phyloP scores from a whole-genome alignment of 1,284 basidiomycete species.

The Moesziomyces aphidis region DNA sequence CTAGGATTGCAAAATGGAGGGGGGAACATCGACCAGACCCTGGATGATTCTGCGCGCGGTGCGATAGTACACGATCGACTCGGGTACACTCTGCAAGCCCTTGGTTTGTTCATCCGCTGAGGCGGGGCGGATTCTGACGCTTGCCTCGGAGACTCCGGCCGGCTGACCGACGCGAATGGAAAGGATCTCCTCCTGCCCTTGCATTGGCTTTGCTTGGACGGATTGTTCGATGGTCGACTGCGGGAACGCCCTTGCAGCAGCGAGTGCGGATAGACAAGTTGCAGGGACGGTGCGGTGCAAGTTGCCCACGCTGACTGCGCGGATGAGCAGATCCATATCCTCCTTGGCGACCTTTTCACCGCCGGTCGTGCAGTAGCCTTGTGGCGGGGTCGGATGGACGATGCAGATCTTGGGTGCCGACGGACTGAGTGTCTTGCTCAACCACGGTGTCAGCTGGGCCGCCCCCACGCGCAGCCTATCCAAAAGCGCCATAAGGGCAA shows the following conservation, averaged over 20 bases:
- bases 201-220: not conserved
- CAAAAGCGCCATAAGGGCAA: slow-evolving; percentile 33
- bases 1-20: slow-evolving; percentile 1
- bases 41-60: slow-evolving; percentile 61
- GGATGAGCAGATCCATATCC: slow-evolving; percentile 55
- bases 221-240: slow-evolving; percentile 45
- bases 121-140: slow-evolving; percentile 26
- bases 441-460: slow-evolving; percentile 28
- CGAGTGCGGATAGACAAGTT: slow-evolving; percentile 61
- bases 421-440: slow-evolving; percentile 37
- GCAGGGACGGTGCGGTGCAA: slow-evolving; percentile 63
- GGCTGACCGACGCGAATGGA: slow-evolving; percentile 63
- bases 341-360: slow-evolving; percentile 19
- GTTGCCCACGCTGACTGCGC: slow-evolving; percentile 60
- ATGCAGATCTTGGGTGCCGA: slow-evolving; percentile 66
- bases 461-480: slow-evolving; percentile 51
- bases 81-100: slow-evolving; percentile 16
- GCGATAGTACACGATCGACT: slow-evolving; percentile 53
- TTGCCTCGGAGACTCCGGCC: slow-evolving; percentile 57
- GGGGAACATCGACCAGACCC: slow-evolving; percentile 41
- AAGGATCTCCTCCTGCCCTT: slow-evolving; percentile 5
- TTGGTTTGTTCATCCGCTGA: not conserved
- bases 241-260: slow-evolving; percentile 37
- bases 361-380: slow-evolving; percentile 52
- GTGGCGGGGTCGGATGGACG: slow-evolving; percentile 39